Base-by-base conservation (phyloP, 2,329 filamentous ascomycete species). In the Esteya vermicola region DNA sequence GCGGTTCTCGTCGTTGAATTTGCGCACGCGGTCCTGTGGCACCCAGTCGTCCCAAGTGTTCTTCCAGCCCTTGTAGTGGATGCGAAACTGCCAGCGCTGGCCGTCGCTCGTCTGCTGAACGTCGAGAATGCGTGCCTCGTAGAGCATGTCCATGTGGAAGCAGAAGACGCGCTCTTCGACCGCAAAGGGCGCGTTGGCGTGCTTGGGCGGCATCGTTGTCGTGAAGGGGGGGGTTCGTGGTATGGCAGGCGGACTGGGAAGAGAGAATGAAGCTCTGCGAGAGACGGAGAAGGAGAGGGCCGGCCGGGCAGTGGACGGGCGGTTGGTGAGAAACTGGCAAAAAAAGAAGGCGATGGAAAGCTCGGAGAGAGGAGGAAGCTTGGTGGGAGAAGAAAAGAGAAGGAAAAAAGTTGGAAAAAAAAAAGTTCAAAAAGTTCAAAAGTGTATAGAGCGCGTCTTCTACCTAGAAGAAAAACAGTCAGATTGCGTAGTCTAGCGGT, bases 21-120 rank as follows among this genome's bases (percentile, higher is more conserved):
- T 95, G 55, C 88, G 81, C 45, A 98, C 80, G 49, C 91, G 84
- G 58, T 96, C 89, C 60, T 86, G 79, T 19, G 84, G 76, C 33
- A 96, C 91, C 89, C 89, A 96, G 64, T 98, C 91, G 64, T 98
- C 91, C 91, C 91, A 98, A 71, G 86, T 95, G 59, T 89, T 88
- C 69, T 98, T 98, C 91, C 91, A 98, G 54, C 91, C 91, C 62
- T 96, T 96, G 67, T 98, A 98, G 62, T 98, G 91, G 41, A 98
- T 83, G 55, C 84, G 83, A 65, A 93, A 98, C 57, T 85, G 77
- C 55, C 77, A 86, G 23, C 36, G 30, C 33, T 34, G 36, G 21
- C 39, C 38, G 14, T 41, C 38, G 8, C 30, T 23, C 5, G 80
- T 79, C 33, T 53, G 70, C 67, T 58, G 76, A 25, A 84, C 70